Base-by-base conservation (phyloP, 768 basidiomycete genomes). In the Pleurotus tuoliensis region DNA sequence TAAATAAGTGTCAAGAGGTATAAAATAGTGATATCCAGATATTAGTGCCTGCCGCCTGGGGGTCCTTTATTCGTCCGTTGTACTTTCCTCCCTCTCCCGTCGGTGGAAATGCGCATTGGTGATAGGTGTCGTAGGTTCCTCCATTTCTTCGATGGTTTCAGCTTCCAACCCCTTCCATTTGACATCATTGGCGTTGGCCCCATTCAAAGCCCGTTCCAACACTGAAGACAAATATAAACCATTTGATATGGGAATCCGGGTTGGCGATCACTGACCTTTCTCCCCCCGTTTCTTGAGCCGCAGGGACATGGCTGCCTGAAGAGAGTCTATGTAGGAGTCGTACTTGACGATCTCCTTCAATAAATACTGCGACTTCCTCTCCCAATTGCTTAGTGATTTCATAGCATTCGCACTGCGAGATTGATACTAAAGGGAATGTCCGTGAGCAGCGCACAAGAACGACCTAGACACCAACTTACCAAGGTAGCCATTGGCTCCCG, bases 271-370 rank as follows among this genome's bases (percentile, higher is more conserved):
- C 58, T 24, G 45, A 76, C 80, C 82, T 69, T 92, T 94, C 72
- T 98, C 92, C 27, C 95, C 95, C 54, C 93, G 83, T 69, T 88
- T 92, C 73, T 92, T 92, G 62, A 96, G 74, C 34, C 94, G 85
- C 43, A 96, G 77, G 7, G 77, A 75, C 87, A 94, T 95, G 38
- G 90, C 95, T 3, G 76, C 72, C 67, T 88, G 83, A 27, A 99
- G 79, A 5, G 94, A 91, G 61, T 96, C 94, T 55, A 96, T 88
- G 69, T 99, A 99, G 13, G 90, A 90, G 53, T 92, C 87, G 70
- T 98, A 98, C 69, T 98, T 98, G 67, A 94, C 91, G 41, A 93
- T 91, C 73, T 99, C 96, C 7, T 89, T 83, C 53, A 94, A 78
- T 47, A 98, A 74, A 68, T 92, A 92, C 65, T 92, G 87, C 2